Evolutionary conservation across 1,284 basidiomycete species (phyloP).

Genomic region (Rhodotorula mucilaginosa): DNA sequence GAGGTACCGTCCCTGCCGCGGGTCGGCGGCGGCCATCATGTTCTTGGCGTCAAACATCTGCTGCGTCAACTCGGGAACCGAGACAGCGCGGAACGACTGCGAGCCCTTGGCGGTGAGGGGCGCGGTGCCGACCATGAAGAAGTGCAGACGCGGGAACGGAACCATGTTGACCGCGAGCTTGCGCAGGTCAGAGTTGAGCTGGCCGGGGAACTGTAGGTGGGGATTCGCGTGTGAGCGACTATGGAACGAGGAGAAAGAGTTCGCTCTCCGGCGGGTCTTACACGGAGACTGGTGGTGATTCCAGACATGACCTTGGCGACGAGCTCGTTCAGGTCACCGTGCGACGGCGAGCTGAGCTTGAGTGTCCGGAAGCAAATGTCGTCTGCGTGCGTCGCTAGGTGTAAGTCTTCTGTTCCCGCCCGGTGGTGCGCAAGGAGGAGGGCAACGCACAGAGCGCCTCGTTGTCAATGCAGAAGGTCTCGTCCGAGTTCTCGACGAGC

Average conservation of each 20-base stretch:
- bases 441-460: constrained; percentile 9
- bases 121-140: constrained; percentile 98
- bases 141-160: constrained; percentile 70
- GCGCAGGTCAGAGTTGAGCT: constrained; percentile 86
- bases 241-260: too few species aligned
- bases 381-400: constrained; percentile 49
- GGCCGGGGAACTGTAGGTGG: constrained; percentile 76
- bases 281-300: constrained; percentile 85
- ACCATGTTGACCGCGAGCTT: constrained; percentile 97
- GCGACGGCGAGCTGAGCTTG: constrained; percentile 88
- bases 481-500: constrained; percentile 58
- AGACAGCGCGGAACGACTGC: constrained; percentile 73
- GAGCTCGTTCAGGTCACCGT: constrained; percentile 95
- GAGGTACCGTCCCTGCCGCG: constrained; percentile 77
- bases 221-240: not conserved
- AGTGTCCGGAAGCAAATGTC: constrained; percentile 97
- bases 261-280: not conserved
- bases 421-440: too few species aligned
- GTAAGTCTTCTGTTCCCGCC: too few species aligned
- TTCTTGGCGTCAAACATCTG: constrained; percentile 98
- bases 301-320: constrained; percentile 98
- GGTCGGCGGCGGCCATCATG: constrained; percentile 76
- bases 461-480: constrained; percentile 19
- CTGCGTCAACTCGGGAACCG: constrained; percentile 91
- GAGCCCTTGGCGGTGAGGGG: constrained; percentile 90